Evolutionary conservation across 73 alveolate genomes (phyloP), one percentile per base, ranked within the genome.

Genomic region (Paramecium caudatum): DNA sequence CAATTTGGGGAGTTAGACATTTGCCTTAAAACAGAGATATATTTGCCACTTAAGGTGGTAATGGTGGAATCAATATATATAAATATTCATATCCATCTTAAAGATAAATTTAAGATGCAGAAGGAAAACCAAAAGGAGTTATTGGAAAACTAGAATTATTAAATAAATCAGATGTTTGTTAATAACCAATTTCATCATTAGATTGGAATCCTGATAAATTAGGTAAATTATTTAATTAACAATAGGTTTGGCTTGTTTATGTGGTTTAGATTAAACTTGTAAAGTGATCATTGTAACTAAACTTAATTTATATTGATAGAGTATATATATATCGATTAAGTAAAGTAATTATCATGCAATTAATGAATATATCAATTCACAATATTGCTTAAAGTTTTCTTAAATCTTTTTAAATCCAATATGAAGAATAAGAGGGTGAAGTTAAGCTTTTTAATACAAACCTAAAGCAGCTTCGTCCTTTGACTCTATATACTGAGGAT

Each of bases 151-250:
- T 98, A 41, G 97, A 96, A 70, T 91, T 97, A 78, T 95, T 98
- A 19, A 98, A 98, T 86, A 97, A 98, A 87, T 96, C 96, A 92
- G 98, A 92, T 30, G 91, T 98, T 17, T 96, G 99, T 69, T 94
- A 99, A 50, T 96, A 98, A 90, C 99, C 99, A 13, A 96, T 98
- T 46, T 97, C 94, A 19, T 95, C 98, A n/a, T 94, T 97, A 70
- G 99, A 98, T 91, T 98, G 99, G 99, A 97, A 96, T 91, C 93
- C 96, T 81, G 99, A 98, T 91, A 98, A 98, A 94, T 92, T 97
- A 45, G 80, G 80, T 55, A 19, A 23, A 5, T 55, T 3, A 9
- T 13, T 12, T 55, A 2, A 23, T 55, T 4, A 10, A 21, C 13
- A 27, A 27, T 23, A 55, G 99, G 99, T 63, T 94, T 98, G 34